These are phyloP conservation scores for Rostrohypoxylon terebratum DNA, from an alignment of 495 filamentous ascomycete genomes.

Conservation along the genomic window DNA sequence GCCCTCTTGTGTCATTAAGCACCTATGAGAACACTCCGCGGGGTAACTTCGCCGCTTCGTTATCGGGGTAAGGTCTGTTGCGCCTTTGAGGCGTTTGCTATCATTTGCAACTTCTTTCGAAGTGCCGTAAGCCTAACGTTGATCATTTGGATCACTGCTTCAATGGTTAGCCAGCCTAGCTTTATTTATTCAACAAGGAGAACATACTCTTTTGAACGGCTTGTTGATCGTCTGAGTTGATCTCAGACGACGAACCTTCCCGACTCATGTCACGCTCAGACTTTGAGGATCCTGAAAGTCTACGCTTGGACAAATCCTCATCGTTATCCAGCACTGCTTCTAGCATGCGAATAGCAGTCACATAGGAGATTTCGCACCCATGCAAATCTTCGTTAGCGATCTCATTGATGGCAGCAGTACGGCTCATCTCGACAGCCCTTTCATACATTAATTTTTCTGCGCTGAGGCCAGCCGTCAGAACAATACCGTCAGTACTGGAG, in stretches of 20 bases:
- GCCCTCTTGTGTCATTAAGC: slow-evolving; percentile 47
- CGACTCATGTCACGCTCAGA: slow-evolving; percentile 56
- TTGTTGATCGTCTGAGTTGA: slow-evolving; percentile 79
- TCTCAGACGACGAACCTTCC: slow-evolving; percentile 63
- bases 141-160: slow-evolving; percentile 62
- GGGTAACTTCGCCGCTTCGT: slow-evolving; percentile 60
- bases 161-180: slow-evolving; percentile 25
- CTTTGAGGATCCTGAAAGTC: slow-evolving; percentile 52
- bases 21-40: slow-evolving; percentile 55
- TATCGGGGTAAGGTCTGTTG: slow-evolving; percentile 50
- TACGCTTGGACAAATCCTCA: slow-evolving; percentile 67
- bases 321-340: slow-evolving; percentile 93
- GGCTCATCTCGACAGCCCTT: slow-evolving; percentile 95
- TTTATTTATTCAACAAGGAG: neutral
- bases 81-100: slow-evolving; percentile 56
- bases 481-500: slow-evolving; percentile 66
- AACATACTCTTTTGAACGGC: slow-evolving; percentile 73
- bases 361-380: slow-evolving; percentile 92
- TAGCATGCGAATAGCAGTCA: slow-evolving; percentile 90
- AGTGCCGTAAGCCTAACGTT: slow-evolving; percentile 53
- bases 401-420: slow-evolving; percentile 92
- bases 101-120: slow-evolving; percentile 59
- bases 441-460: slow-evolving; percentile 99
- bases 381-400: slow-evolving; percentile 88
- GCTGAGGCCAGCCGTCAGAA: slow-evolving; percentile 78